Percentiles rank a stretch among this genome's conserved stretches.
Conservation (phyloP, 192 early-diverging fungal genomes). For the Entrophospora sp. region DNA sequence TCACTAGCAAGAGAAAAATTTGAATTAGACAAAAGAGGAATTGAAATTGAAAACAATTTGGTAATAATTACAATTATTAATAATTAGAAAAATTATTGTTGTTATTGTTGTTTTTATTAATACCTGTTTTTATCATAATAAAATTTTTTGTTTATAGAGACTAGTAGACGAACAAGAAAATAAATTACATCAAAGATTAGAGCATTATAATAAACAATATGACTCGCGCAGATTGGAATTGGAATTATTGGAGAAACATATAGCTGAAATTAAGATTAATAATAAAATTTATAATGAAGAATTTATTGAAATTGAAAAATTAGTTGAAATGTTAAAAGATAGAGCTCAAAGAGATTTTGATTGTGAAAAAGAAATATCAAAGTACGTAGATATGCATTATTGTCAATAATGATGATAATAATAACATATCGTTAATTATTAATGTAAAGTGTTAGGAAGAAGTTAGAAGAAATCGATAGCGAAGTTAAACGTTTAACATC, state of each 20-base stretch:
- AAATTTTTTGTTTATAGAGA: background rate
- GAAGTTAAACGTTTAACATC: slow-evolving; percentile 12
- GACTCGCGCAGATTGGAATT: background rate
- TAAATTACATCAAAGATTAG: slow-evolving; percentile 5
- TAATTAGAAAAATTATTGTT: background rate
- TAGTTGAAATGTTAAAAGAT: background rate
- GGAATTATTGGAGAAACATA: slow-evolving; percentile 2
- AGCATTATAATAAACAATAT: background rate
- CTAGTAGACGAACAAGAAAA: background rate
- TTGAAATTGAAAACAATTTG: slow-evolving; percentile 2
- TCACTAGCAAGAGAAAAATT: background rate
- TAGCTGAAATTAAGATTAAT: background rate
- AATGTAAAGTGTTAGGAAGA: background rate
- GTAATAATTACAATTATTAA: background rate
- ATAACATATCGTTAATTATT: background rate
- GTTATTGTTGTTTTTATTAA: background rate
- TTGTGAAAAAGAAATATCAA: slow-evolving; percentile 11
- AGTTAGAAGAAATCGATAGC: background rate
- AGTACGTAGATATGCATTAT: background rate
- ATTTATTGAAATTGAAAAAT: slow-evolving; percentile 2
- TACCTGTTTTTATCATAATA: background rate
- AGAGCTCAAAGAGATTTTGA: slow-evolving; percentile 2
- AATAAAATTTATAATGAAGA: background rate
- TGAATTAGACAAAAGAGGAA: background rate
- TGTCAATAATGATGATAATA: no score